These are phyloP conservation scores for Malus sylvestris DNA, from an alignment of 306 rosid species.

Conservation along the genomic window DNA sequence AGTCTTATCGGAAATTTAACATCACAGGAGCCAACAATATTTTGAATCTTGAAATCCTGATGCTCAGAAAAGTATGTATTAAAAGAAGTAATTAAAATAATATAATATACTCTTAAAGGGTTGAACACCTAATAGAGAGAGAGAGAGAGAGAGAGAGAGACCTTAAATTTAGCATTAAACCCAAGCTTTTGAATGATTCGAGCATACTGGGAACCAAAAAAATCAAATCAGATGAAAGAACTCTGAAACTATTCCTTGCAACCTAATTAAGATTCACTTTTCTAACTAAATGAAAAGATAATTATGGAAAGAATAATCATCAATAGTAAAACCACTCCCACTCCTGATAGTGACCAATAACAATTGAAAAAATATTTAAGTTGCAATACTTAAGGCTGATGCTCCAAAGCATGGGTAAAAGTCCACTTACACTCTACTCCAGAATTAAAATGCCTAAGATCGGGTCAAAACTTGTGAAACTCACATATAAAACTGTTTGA, in stretches of 20 bases:
- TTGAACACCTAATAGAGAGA: background rate
- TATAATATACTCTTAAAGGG: background rate
- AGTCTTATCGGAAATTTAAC: conserved; percentile 92
- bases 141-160: conserved; percentile 8
- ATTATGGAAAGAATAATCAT: background rate
- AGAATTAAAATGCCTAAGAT: background rate
- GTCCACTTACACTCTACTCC: background rate
- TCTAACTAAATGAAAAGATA: background rate
- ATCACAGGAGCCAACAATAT: conserved; percentile 90
- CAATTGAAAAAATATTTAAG: background rate
- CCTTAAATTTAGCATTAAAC: conserved; percentile 87
- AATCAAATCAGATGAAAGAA: background rate
- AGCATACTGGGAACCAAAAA: conserved; percentile 60
- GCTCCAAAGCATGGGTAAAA: background rate
- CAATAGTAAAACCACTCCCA: background rate
- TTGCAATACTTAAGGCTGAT: background rate
- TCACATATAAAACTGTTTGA: background rate
- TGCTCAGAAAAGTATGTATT: background rate
- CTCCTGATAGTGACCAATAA: background rate
- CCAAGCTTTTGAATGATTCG: conserved; percentile 91
- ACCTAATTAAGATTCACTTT: background rate
- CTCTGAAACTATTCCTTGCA: background rate
- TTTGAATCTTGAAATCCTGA: conserved; percentile 85
- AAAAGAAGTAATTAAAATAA: background rate
- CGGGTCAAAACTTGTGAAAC: background rate